A percentile compares a stretch with the other conserved stretches of the same genome.
Evolutionary conservation across 257 asterid species (phyloP).

Genomic region (Solanum gandarillasii): DNA sequence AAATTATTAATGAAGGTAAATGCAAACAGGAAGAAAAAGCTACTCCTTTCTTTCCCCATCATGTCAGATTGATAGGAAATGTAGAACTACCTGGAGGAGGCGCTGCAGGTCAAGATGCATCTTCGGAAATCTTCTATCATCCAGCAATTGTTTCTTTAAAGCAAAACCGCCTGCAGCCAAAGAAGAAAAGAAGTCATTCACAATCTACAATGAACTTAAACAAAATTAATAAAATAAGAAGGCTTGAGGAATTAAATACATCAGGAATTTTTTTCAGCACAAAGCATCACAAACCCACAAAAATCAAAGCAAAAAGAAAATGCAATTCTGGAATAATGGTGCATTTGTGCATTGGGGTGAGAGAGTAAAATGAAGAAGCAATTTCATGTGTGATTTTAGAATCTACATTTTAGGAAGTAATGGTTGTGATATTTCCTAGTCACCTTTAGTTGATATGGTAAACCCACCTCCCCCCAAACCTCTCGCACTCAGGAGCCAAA

Average conservation of each 20-base stretch:
- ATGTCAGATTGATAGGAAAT: background rate
- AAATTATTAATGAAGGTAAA: background rate
- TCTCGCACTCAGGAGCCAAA: background rate
- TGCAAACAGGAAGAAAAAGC: background rate
- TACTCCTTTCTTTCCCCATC: background rate
- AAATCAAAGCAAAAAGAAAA: background rate
- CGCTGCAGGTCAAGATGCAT: conserved; percentile 96
- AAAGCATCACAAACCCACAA: background rate
- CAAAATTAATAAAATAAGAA: background rate
- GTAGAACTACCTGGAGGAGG: conserved; percentile 64
- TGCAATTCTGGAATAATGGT: background rate
- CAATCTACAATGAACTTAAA: background rate
- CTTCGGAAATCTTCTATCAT: conserved; percentile 78
- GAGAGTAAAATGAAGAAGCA: background rate
- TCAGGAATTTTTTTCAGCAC: background rate
- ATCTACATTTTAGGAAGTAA: background rate
- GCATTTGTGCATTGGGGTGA: background rate
- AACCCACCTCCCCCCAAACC: background rate
- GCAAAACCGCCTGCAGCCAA: conserved; percentile 66
- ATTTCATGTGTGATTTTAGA: background rate
- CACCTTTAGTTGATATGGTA: background rate
- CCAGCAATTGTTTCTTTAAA: conserved; percentile 80
- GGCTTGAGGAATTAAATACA: background rate
- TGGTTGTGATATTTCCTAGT: background rate
- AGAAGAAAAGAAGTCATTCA: background rate